These are phyloP conservation scores for Leishmania braziliensis DNA, from an alignment of 208 protist genomes.

Conservation along the genomic window DNA sequence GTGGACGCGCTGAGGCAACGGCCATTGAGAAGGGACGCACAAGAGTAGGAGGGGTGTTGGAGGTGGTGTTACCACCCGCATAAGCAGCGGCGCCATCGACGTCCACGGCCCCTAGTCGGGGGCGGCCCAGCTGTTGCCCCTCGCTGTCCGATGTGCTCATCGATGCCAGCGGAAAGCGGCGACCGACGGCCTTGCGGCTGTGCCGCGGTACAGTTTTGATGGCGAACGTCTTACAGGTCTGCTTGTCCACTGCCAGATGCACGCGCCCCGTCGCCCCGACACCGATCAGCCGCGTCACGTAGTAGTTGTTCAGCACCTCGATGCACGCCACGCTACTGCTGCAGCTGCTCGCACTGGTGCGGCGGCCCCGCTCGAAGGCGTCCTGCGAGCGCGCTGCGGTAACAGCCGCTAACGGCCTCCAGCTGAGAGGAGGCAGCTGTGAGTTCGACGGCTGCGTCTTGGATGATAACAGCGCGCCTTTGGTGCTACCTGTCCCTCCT, in stretches of 20 bases:
- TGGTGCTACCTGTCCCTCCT: neutral
- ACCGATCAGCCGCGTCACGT: slow-evolving; percentile 43
- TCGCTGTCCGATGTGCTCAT: slow-evolving; percentile 3
- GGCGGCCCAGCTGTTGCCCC: neutral
- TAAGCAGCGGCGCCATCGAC: neutral
- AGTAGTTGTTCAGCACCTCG: slow-evolving; percentile 74
- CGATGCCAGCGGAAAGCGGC: slow-evolving; percentile 19
- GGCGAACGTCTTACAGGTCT: slow-evolving; percentile 38
- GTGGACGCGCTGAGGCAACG: neutral
- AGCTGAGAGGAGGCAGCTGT: slow-evolving; percentile 12
- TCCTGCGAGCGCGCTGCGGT: slow-evolving; percentile 3
- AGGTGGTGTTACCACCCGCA: neutral
- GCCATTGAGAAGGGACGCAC: neutral
- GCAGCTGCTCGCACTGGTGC: slow-evolving; percentile 25
- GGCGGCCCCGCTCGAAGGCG: slow-evolving; percentile 20
- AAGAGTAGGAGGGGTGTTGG: neutral
- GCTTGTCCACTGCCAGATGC: slow-evolving; percentile 42
- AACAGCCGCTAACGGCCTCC: neutral
- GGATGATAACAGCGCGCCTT: slow-evolving; percentile 4
- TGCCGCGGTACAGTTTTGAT: slow-evolving; percentile 47
- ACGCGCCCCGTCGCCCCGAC: slow-evolving; percentile 48
- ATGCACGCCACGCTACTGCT: slow-evolving; percentile 23
- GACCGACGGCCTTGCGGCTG: slow-evolving; percentile 2
- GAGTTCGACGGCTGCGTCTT: slow-evolving; percentile 5
- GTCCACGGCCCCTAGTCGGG: neutral